Conservation (phyloP, 2,329 filamentous ascomycete genomes). For the Hawksworthiomyces lignivorus region DNA sequence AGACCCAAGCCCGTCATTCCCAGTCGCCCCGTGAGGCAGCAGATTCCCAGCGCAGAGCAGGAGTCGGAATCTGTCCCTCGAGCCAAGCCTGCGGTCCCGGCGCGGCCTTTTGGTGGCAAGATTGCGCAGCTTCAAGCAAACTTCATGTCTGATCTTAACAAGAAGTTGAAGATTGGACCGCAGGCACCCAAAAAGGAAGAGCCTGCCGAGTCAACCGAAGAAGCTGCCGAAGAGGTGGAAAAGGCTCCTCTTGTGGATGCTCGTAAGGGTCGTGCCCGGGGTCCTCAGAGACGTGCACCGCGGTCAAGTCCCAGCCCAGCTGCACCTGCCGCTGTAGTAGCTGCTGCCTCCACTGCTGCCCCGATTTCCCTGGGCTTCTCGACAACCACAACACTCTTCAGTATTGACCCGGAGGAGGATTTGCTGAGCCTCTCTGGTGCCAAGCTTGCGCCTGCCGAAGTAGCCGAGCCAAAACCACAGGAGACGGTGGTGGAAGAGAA, state of each 20-base stretch:
- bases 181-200: conserved; percentile 65
- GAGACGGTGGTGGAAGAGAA: no score
- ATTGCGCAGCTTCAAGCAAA: conserved; percentile 85
- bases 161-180: conserved; percentile 79
- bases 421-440: conserved; percentile 32
- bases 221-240: conserved; percentile 50
- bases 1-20: conserved; percentile 55
- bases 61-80: conserved; percentile 44
- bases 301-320: conserved; percentile 22
- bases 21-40: conserved; percentile 49
- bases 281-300: conserved; percentile 56
- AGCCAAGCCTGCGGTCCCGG: conserved; percentile 76
- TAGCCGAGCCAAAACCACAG: no score
- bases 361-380: conserved; percentile 35
- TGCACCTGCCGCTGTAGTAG: conserved; percentile 22
- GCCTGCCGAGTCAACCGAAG: conserved; percentile 42
- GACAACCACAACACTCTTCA: conserved; percentile 40
- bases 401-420: conserved; percentile 44
- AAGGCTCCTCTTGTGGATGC: conserved; percentile 81
- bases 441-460: no score
- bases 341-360: conserved; percentile 23
- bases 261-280: conserved; percentile 81
- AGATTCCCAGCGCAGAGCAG: conserved; percentile 31
- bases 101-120: conserved; percentile 71
- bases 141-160: conserved; percentile 90